These are phyloP conservation scores for Daedaleopsis sinensis DNA, from an alignment of 768 basidiomycete species.

Conservation along the genomic window DNA sequence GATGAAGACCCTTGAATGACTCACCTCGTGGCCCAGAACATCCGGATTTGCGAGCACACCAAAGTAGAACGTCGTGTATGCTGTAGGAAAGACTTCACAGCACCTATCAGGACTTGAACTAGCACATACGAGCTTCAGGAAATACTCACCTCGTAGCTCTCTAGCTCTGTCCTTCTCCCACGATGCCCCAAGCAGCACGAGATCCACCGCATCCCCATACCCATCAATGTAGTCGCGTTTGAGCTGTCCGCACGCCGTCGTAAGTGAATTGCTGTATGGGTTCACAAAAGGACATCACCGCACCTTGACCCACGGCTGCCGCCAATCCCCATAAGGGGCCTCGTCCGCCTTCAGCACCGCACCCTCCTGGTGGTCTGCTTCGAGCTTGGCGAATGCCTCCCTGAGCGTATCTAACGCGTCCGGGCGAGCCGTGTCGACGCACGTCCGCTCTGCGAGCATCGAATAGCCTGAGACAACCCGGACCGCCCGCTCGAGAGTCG, in stretches of 20 bases:
- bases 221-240: slow-evolving; percentile 90
- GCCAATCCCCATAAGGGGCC: slow-evolving; percentile 66
- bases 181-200: slow-evolving; percentile 73
- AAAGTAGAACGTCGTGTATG: slow-evolving; percentile 80
- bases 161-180: slow-evolving; percentile 83
- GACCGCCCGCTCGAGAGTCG: slow-evolving; percentile 61
- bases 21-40: slow-evolving; percentile 43
- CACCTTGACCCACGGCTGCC: slow-evolving; percentile 81
- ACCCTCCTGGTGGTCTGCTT: slow-evolving; percentile 64
- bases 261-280: not conserved
- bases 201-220: slow-evolving; percentile 79
- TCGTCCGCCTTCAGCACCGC: slow-evolving; percentile 78
- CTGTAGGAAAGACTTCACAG: slow-evolving; percentile 58
- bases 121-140: too few species aligned
- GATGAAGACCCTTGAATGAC: slow-evolving; percentile 15
- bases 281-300: slow-evolving; percentile 17
- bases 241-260: slow-evolving; percentile 37
- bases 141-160: slow-evolving; percentile 65
- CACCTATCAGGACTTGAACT: too few species aligned
- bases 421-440: slow-evolving; percentile 33
- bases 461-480: slow-evolving; percentile 57
- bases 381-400: slow-evolving; percentile 50
- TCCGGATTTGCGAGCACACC: slow-evolving; percentile 62
- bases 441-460: slow-evolving; percentile 62
- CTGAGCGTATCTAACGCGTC: slow-evolving; percentile 35